Percentiles rank a stretch among this genome's conserved stretches.
phyloP scores from a whole-genome alignment of 2,329 filamentous ascomycete genomes.

The Nannizziopsis arthrosporioides region DNA sequence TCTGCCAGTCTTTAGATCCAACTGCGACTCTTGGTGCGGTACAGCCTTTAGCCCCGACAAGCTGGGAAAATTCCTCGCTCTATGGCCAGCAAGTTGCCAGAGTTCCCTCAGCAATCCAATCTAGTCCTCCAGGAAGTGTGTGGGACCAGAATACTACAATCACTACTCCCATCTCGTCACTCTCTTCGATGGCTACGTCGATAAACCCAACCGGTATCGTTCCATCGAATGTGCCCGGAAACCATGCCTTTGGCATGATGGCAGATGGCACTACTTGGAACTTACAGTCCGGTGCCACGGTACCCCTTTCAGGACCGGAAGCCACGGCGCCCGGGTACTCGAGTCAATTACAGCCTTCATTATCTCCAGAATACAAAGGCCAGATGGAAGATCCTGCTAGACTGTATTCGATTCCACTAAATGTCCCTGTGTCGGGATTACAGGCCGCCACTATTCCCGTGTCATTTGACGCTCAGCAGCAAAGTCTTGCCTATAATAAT shows the following conservation, averaged over 20 bases:
- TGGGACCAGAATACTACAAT: constrained; percentile 5
- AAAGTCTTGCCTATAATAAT: constrained; percentile 1
- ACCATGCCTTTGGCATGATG: background rate
- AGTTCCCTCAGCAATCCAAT: constrained; percentile 1
- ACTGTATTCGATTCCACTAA: constrained; percentile 5
- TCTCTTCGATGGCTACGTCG: constrained; percentile 2
- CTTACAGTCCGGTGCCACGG: constrained; percentile 3
- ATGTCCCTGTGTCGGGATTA: background rate
- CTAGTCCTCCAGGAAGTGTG: constrained; percentile 3
- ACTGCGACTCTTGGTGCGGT: constrained; percentile 22
- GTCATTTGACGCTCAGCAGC: constrained; percentile 5
- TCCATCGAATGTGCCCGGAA: constrained; percentile 6
- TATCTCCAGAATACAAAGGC: constrained; percentile 1
- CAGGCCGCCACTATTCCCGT: background rate
- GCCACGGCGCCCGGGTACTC: background rate
- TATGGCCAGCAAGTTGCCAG: constrained; percentile 27
- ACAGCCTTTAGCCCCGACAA: constrained; percentile 25
- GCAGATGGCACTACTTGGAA: constrained; percentile 5
- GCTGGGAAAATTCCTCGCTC: constrained; percentile 31
- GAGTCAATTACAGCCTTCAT: constrained; percentile 1
- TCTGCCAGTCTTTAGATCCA: constrained; percentile 19
- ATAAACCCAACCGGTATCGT: constrained; percentile 6
- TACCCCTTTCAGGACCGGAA: constrained; percentile 4
- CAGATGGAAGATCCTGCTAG: background rate
- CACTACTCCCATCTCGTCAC: constrained; percentile 8